A percentile compares a stretch with the other conserved stretches of the same genome.
Conservation (phyloP, 2,329 filamentous ascomycete genomes). For the Lanzia echinophila region DNA sequence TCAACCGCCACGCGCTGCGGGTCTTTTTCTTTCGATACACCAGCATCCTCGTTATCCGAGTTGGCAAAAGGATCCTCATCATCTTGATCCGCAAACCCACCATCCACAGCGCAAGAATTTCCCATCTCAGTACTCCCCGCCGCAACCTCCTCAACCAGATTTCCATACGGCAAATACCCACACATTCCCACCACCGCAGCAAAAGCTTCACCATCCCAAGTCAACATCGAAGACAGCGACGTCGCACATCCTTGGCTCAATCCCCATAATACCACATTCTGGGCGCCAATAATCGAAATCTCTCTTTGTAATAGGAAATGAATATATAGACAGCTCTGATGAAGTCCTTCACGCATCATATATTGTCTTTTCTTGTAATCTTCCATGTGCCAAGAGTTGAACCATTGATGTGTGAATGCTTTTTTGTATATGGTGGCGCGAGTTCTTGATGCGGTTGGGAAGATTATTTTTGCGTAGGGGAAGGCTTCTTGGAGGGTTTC, state of each 20-base stretch:
- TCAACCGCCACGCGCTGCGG: conserved; percentile 4
- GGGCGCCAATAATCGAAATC: conserved; percentile 31
- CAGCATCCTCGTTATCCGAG: conserved; percentile 7
- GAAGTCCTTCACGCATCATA: conserved; percentile 36
- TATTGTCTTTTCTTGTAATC: conserved; percentile 20
- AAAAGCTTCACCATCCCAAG: conserved; percentile 37
- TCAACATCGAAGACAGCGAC: conserved; percentile 37
- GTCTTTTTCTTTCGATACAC: background rate
- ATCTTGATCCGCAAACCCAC: background rate
- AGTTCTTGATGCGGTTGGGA: conserved; percentile 41
- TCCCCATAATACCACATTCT: conserved; percentile 41
- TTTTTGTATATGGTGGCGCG: conserved; percentile 36
- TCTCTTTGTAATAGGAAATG: conserved; percentile 35
- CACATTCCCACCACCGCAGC: conserved; percentile 36
- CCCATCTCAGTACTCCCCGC: background rate
- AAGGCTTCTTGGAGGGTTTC: conserved; percentile 30
- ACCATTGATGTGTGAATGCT: conserved; percentile 40
- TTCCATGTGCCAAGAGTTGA: conserved; percentile 37
- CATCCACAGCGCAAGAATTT: background rate
- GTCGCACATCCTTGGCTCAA: conserved; percentile 50
- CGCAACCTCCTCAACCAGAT: conserved; percentile 24
- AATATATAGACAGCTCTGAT: conserved; percentile 36
- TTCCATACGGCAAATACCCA: conserved; percentile 40
- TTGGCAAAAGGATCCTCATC: conserved; percentile 9
- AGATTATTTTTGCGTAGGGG: conserved; percentile 42